These are phyloP conservation scores for Dictyostelium firmibasis DNA, from an alignment of 78 protist genomes.

Conservation along the genomic window DNA sequence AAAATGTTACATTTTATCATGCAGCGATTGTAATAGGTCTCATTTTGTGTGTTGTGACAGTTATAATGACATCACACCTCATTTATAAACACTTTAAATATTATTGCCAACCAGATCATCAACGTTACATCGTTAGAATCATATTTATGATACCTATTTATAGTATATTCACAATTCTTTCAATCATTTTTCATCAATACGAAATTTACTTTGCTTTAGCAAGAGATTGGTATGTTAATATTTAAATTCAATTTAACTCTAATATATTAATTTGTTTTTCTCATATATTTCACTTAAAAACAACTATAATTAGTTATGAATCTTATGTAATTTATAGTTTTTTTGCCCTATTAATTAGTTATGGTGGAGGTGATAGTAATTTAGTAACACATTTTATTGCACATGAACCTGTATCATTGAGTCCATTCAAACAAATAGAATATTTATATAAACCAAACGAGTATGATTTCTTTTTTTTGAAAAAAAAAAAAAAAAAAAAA, in stretches of 20 bases:
- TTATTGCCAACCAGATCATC: constrained; percentile 23
- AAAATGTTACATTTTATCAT: not conserved
- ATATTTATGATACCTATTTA: constrained; percentile 28
- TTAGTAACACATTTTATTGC: not conserved
- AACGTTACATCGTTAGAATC: constrained; percentile 36
- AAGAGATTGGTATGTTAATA: not conserved
- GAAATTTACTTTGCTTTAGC: constrained; percentile 19
- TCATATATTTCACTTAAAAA: not conserved
- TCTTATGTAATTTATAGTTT: constrained; percentile 44
- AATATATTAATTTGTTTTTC: no score
- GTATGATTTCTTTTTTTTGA: not conserved
- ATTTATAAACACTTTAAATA: constrained; percentile 42
- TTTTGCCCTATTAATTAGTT: constrained; percentile 23
- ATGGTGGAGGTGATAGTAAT: constrained; percentile 32
- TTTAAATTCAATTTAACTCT: no score
- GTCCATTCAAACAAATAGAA: not conserved
- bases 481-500: not conserved
- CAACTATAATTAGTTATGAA: constrained; percentile 15
- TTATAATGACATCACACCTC: not conserved
- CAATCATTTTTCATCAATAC: not conserved
- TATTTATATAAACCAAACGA: not conserved
- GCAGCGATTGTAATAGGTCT: not conserved
- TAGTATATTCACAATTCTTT: constrained; percentile 5
- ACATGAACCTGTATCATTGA: not conserved
- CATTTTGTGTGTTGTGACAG: not conserved